Evolutionary conservation across 805 yeast genomes (phyloP).

Genomic region (Cyberlindnera mississippiensis): DNA sequence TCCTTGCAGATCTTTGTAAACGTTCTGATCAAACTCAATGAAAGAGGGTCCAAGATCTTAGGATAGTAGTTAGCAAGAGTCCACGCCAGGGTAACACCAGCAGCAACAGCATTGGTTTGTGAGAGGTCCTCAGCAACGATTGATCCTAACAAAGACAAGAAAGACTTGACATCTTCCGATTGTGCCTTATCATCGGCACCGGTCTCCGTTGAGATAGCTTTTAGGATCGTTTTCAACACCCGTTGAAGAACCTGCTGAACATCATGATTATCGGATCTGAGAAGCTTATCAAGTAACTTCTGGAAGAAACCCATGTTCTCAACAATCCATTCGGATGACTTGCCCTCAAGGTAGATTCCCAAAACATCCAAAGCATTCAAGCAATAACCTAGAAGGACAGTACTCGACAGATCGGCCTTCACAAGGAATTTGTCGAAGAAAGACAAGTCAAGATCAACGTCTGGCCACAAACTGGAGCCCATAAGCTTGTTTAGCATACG

Average conservation of each 20-base stretch:
- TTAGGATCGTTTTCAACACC: slow-evolving; percentile 64
- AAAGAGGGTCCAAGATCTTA: slow-evolving; percentile 63
- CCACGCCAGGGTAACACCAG: slow-evolving; percentile 82
- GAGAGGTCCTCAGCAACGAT: slow-evolving; percentile 77
- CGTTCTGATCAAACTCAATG: slow-evolving; percentile 78
- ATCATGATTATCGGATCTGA: slow-evolving; percentile 79
- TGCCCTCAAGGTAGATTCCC: slow-evolving; percentile 76
- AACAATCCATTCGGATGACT: slow-evolving; percentile 72
- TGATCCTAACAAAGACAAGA: slow-evolving; percentile 55
- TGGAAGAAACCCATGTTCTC: slow-evolving; percentile 67
- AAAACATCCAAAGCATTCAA: slow-evolving; percentile 89
- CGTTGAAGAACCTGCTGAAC: slow-evolving; percentile 81
- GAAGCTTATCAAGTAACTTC: slow-evolving; percentile 70
- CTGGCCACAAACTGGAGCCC: slow-evolving; percentile 77
- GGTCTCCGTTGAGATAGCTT: slow-evolving; percentile 52
- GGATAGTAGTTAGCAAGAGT: slow-evolving; percentile 76
- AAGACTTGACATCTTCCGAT: slow-evolving; percentile 59
- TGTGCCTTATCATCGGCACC: slow-evolving; percentile 47
- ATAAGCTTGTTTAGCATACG: slow-evolving; percentile 71
- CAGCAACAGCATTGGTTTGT: slow-evolving; percentile 73
- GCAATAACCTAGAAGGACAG: slow-evolving; percentile 70
- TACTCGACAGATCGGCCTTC: slow-evolving; percentile 68
- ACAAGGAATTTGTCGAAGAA: slow-evolving; percentile 86
- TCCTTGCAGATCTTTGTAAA: slow-evolving; percentile 88
- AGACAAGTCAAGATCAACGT: slow-evolving; percentile 77